phyloP scores from a whole-genome alignment of 164 flowering plant genomes.

The Kalanchoe fedtschenkoi region DNA sequence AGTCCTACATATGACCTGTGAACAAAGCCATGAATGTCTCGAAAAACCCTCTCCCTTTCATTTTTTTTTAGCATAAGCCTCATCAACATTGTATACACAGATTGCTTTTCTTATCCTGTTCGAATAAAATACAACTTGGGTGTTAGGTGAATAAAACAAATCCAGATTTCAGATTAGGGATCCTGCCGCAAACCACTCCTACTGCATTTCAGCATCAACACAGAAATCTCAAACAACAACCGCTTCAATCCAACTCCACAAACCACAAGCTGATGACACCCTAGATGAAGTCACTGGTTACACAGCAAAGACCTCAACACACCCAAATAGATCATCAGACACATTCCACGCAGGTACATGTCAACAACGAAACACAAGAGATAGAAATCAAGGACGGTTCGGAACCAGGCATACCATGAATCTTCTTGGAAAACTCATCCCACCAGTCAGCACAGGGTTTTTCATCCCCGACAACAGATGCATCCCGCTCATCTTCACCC shows the following conservation, averaged over 20 bases:
- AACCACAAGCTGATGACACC: too few species aligned
- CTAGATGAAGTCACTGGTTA: too few species aligned
- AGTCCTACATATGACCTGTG: neutral
- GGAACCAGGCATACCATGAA: constrained; percentile 29
- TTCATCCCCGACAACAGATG: constrained; percentile 28
- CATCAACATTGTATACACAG: too few species aligned
- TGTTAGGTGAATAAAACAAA: neutral
- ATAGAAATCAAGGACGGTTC: constrained; percentile 6
- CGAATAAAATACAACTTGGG: neutral
- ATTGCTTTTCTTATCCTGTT: neutral
- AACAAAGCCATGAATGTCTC: neutral
- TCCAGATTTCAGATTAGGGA: constrained; percentile 2
- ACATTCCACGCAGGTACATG: neutral
- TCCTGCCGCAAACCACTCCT: neutral
- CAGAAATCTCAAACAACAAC: neutral
- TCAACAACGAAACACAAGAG: constrained; percentile 9
- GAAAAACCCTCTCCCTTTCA: too few species aligned
- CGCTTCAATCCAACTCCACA: neutral
- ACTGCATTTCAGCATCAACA: neutral
- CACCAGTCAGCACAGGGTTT: constrained; percentile 52
- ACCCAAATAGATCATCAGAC: neutral
- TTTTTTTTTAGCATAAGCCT: neutral
- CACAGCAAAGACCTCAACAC: too few species aligned
- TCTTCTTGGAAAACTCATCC: constrained; percentile 47
- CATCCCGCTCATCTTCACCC: constrained; percentile 20